Percentiles rank a stretch among this genome's conserved stretches.
Conservation (phyloP, 1,284 basidiomycete genomes). For the Mycosarcoma mackinlayi region DNA sequence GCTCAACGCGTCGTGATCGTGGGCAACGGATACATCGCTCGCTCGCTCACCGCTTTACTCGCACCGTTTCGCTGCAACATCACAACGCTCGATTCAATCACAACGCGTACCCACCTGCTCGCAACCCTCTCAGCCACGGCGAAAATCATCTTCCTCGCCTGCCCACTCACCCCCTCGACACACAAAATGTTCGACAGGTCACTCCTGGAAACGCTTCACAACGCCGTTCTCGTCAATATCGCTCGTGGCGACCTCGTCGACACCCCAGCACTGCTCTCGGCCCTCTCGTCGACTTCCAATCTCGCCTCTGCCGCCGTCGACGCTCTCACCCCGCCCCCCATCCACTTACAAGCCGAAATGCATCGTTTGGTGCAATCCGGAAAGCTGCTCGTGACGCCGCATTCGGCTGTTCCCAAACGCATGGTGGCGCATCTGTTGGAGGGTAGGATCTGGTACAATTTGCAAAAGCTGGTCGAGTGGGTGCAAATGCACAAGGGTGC, state of each 20-base stretch:
- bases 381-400: slow-evolving; percentile 27
- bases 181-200: slow-evolving; percentile 9
- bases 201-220: slow-evolving; percentile 1
- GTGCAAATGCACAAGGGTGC: neutral
- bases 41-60: slow-evolving; percentile 9
- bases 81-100: slow-evolving; percentile 2
- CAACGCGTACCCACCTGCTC: slow-evolving; percentile 8
- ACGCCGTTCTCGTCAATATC: slow-evolving; percentile 47
- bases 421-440: slow-evolving; percentile 9
- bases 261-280: slow-evolving; percentile 79
- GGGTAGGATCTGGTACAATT: slow-evolving; percentile 15
- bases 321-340: slow-evolving; percentile 81
- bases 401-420: slow-evolving; percentile 25
- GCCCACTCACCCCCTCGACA: slow-evolving; percentile 40
- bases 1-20: slow-evolving; percentile 33
- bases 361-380: slow-evolving; percentile 3
- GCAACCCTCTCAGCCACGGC: slow-evolving; percentile 1
- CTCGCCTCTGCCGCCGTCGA: slow-evolving; percentile 91
- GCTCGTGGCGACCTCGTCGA: slow-evolving; percentile 78
- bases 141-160: slow-evolving; percentile 42
- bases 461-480: slow-evolving; percentile 2
- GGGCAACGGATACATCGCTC: slow-evolving; percentile 44
- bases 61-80: slow-evolving; percentile 33
- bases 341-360: slow-evolving; percentile 71
- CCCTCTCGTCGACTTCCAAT: slow-evolving; percentile 77